Base-by-base conservation (phyloP, 352 stramenopile genomes). In the Nothophytophthora sp. region DNA sequence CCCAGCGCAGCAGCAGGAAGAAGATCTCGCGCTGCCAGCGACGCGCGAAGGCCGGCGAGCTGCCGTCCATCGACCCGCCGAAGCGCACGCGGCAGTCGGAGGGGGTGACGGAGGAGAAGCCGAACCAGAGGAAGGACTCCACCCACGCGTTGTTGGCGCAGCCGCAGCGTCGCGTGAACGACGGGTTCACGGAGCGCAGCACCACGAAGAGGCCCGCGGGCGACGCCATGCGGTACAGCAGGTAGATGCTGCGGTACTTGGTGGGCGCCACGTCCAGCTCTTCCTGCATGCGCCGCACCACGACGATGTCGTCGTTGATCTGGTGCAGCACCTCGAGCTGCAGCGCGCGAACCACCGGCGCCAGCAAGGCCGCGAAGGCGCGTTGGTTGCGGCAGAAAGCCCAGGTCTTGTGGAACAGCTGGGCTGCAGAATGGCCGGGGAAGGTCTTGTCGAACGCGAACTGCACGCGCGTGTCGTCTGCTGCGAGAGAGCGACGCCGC, bases 1-100 rank as follows among this genome's bases (percentile, higher is more conserved):
- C 63, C 63, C 63, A 73, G 34, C 58, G 63, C 37, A 73, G 45
- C 45, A 73, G 29, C 54, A 69, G 51, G 45, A 73, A 73, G 52
- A 68, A 63, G 36, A 69, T 60, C 24, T 61, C 53, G 13, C 47
- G 49, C 32, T 69, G 56, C 63, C 63, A 73, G 36, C 54, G 59
- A 22, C 54, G 53, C n/a, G 58, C 63, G 44, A 66, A 73, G 13
- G 58, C 52, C 15, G 47, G 34, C 13, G 63, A 66, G 15, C 62
- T 58, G 2, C 58, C 63, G 48, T 73, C 63, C 25, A 73, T 16
- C 29, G 43, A 57, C 3, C 63, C 63, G 18, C 63, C 63, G 49
- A 69, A 73, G 15, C 63, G 58, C 49, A 66, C 63, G 18, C 29
- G 53, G 18, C 63, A 68, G 23, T 36, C 45, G 3, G 34, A 53